Evolutionary conservation across 306 rosid genomes (phyloP), one percentile per base, ranked within the genome.

Genomic region (Quillaja saponaria): DNA sequence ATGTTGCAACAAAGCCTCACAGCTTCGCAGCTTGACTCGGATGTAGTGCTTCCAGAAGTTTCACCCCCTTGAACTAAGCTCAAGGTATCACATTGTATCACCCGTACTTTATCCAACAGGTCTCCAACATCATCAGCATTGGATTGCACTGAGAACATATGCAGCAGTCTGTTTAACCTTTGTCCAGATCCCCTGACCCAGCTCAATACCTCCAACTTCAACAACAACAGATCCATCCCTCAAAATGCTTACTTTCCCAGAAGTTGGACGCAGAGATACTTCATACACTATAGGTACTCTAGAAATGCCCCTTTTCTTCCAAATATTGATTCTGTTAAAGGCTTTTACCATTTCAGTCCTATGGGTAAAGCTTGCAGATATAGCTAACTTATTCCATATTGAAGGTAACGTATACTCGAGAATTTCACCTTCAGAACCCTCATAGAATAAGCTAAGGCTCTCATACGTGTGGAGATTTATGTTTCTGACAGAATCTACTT

Each of bases 101-200:
- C 90, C 38, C 96, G 78, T 18, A 88, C 67, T 71, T 82, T 88
- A 28, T 86, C 83, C 64, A 81, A 58, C 55, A 91, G 74, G 49
- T 64, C 69, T 9, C 37, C 63, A n/a, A 47, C 72, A 74, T 70
- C 81, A 47, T 77, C 74, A 59, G n/a, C 95, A 84, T 44, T 74
- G 74, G 67, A 88, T 72, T 59, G 73, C 66, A 46, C 81, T 52
- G 19, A 92, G 96, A 53, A 78, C 82, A 78, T 66, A 92, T 53
- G 96, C 95, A 49, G 87, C 79, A 90, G 78, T 83, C 77, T 92
- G 96, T 71, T 85, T 88, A 10, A 78, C 98, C 88, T 92, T 92
- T 39, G 98, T 92, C 98, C 98, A 92, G 7, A 92, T 87, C 81
- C 98, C 98, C 76, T 92, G 98, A 41, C 98, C 98, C 16, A 92